Evolutionary conservation across 768 basidiomycete genomes (phyloP), one percentile per base, ranked within the genome.

Genomic region (Russula olivacea): DNA sequence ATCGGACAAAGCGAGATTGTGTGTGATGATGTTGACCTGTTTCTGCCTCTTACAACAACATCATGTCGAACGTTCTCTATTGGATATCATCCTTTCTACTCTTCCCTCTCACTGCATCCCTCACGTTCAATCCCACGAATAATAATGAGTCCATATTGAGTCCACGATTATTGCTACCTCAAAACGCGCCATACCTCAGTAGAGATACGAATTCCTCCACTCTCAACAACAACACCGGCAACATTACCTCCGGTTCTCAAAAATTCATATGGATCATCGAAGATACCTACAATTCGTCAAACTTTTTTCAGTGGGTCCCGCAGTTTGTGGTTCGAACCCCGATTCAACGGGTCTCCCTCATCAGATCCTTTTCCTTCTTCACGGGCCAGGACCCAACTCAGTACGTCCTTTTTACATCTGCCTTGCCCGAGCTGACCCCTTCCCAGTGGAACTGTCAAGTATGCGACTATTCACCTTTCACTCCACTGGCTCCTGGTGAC

Each of bases 361-460:
- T 59, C 58, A 68, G 67, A 2, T 61, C 56, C 7, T 69, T 49
- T 36, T 36, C 30, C 30, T 62, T 47, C 52, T 54, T 61, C 47
- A 63, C 68, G 49, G 51, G 65, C 49, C 52, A 40, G 34, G 54
- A 34, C 47, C 55, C 54, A 58, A 61, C 40, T n/a, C 62, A 58
- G 66, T 64, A 61, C 67, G 70, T 59, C 69, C 59, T 69, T 52
- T 43, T 8, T 34, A 19, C n/a, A 32, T n/a, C 23, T 28, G 2
- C 1, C 48, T 23, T 51, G 10, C 32, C n/a, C 38, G 25, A 41
- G 12, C 56, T 67, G 23, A 66, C 49, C 12, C 14, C 59, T 49
- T 63, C 61, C 34, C 68, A 92, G 89, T 69, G 89, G 89, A 51
- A 78, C 79, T 58, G 89, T 91, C 59, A 82, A 78, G 88, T 91